Base-by-base conservation (phyloP, 1,284 basidiomycete species). In the Sphagnurus paluster region DNA sequence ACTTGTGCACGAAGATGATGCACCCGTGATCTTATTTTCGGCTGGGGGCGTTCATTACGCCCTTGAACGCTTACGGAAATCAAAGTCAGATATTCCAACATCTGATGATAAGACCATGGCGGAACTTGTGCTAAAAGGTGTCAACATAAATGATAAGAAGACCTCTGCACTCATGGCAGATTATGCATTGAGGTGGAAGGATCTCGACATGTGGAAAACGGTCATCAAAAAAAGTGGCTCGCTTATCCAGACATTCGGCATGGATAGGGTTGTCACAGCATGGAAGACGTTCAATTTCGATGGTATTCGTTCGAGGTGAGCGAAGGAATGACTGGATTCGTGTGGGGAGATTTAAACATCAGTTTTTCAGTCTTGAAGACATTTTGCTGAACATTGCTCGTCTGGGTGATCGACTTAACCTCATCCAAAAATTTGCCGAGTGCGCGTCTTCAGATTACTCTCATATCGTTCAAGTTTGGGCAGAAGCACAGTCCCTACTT, bases 1-100 rank as follows among this genome's bases (percentile, higher is more conserved):
- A 17, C 56, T 76, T 19, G 64, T 68, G 54, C 68, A 63, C 11
- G 35, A 60, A 30, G 53, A 59, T n/a, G 54, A 62, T 6, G 48
- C 64, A 14, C 52, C 56, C 33, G 24, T 45, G 13, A 42, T 64
- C 7, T 49, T 67, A 11, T 52, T 64, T 41, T 42, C 39, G 5
- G 55, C 44, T n/a, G 57, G 54, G n/a, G 61, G 62, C 8, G 41
- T 53, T 16, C 13, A 44, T 10, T 63, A 61, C 29, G 59, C 62
- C 25, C 47, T 66, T 21, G 28, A 49, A n/a, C 50, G 49, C 32
- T 52, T 65, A 29, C 37, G 52, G 20, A 38, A 52, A 23, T 52
- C 51, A 21, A 37, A 39, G 10, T 44, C 53, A 10, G 46, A 46
- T 16, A 42, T 43, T 14, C 57, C 57, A 10, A 58, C 57, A 0